phyloP scores from a whole-genome alignment of 345 rosid species.

The Hypericum perforatum region DNA sequence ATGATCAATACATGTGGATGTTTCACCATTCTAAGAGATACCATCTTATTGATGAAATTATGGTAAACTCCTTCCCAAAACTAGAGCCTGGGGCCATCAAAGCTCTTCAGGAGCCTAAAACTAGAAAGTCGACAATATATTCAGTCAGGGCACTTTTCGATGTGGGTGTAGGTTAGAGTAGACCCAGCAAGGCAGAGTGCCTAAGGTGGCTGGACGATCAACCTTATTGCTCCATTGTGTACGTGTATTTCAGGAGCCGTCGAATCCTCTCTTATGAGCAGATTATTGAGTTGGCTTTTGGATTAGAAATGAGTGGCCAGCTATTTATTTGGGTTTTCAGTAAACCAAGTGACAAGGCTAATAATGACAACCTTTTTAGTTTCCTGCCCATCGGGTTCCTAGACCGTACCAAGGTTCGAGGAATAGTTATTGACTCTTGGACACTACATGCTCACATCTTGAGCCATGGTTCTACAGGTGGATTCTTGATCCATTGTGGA shows the following conservation, averaged over 20 bases:
- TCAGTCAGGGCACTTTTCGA: constrained; percentile 24
- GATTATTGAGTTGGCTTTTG: constrained; percentile 18
- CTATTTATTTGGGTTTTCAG: constrained; percentile 20
- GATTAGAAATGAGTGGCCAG: constrained; percentile 17
- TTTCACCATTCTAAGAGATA: constrained; percentile 43
- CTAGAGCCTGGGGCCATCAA: no score
- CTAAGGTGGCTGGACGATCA: constrained; percentile 19
- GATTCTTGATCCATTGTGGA: constrained; percentile 1
- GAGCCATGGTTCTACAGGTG: background rate
- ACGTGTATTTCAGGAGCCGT: constrained; percentile 23
- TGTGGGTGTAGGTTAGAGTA: constrained; percentile 2
- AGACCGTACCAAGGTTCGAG: background rate
- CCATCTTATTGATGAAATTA: constrained; percentile 19
- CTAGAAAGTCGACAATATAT: constrained; percentile 17
- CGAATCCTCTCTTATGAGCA: constrained; percentile 20
- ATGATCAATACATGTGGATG: constrained; percentile 52
- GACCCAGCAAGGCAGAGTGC: constrained; percentile 2
- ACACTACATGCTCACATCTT: background rate
- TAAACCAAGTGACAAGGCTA: constrained; percentile 11
- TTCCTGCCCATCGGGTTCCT: background rate
- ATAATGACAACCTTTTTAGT: background rate
- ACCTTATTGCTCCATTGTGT: constrained; percentile 16
- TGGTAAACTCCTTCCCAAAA: no score
- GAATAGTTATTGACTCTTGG: background rate
- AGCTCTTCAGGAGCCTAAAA: no score